These are phyloP conservation scores for Gaeumannomyces tritici DNA, from an alignment of 2,329 filamentous ascomycete genomes.

Conservation along the genomic window DNA sequence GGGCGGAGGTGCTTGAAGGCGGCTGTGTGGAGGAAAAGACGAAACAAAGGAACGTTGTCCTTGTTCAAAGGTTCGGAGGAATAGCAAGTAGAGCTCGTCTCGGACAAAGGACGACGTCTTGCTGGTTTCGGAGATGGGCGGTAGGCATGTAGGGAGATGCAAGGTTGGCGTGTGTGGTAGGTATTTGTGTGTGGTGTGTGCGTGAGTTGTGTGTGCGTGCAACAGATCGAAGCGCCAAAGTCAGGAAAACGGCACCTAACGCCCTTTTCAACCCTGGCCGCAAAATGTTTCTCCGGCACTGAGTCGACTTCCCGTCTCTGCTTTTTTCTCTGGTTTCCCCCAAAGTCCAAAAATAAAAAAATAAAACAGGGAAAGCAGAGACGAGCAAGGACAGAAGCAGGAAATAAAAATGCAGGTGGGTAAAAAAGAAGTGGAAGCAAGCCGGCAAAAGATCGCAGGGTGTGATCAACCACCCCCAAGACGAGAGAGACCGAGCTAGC, in stretches of 20 bases:
- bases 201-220: no score
- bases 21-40: background rate
- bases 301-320: background rate
- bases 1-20: no score
- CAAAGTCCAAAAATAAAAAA: background rate
- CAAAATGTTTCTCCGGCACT: no score
- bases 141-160: background rate
- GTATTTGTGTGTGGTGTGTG: no score
- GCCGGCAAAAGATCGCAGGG: background rate
- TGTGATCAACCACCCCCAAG: background rate
- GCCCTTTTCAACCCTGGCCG: background rate
- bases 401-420: background rate
- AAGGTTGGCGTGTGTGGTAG: background rate
- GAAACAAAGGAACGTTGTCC: background rate
- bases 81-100: background rate
- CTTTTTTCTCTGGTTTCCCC: background rate
- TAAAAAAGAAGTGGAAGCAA: background rate
- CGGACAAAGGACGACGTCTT: background rate
- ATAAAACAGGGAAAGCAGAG: background rate
- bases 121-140: background rate
- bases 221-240: background rate
- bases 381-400: background rate
- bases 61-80: background rate
- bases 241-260: background rate
- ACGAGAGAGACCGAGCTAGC: background rate